Conservation (phyloP, 1,284 basidiomycete genomes). For the Exobasidium cylindrosporum region DNA sequence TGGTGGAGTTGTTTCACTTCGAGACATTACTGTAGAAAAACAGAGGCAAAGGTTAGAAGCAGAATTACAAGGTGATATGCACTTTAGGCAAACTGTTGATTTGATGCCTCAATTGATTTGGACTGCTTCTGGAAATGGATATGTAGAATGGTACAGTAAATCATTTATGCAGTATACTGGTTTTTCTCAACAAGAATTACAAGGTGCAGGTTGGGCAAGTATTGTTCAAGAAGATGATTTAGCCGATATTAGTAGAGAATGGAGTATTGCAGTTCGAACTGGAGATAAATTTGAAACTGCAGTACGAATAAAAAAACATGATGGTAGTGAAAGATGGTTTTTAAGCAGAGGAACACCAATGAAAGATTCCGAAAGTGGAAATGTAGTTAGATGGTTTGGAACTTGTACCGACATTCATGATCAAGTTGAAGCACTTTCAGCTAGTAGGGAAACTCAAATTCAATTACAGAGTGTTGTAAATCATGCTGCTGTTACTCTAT, state of each 20-base stretch:
- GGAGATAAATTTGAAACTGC: conserved; percentile 54
- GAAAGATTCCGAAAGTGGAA: conserved; percentile 36
- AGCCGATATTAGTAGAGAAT: conserved; percentile 41
- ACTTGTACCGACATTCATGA: conserved; percentile 49
- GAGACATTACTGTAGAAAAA: conserved; percentile 33
- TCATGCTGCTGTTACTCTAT: conserved; percentile 47
- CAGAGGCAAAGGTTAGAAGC: conserved; percentile 25
- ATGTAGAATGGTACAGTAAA: conserved; percentile 27
- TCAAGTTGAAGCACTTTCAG: conserved; percentile 44
- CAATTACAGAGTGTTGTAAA: conserved; percentile 48
- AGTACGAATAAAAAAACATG: conserved; percentile 46
- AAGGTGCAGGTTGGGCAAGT: conserved; percentile 52
- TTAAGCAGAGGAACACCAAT: conserved; percentile 49
- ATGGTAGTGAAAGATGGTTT: conserved; percentile 49
- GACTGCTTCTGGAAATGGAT: conserved; percentile 50
- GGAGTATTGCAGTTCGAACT: conserved; percentile 53
- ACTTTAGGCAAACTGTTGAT: conserved; percentile 44
- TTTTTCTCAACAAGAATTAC: conserved; percentile 31
- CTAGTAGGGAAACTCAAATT: conserved; percentile 36
- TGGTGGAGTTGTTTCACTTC: conserved; percentile 37
- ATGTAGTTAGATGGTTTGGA: conserved; percentile 53
- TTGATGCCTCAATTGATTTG: conserved; percentile 53
- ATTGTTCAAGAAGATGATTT: conserved; percentile 55
- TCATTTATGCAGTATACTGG: conserved; percentile 54
- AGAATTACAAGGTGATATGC: conserved; percentile 34